Conservation (phyloP, 164 flowering plant genomes). For the Akebia trifoliata region DNA sequence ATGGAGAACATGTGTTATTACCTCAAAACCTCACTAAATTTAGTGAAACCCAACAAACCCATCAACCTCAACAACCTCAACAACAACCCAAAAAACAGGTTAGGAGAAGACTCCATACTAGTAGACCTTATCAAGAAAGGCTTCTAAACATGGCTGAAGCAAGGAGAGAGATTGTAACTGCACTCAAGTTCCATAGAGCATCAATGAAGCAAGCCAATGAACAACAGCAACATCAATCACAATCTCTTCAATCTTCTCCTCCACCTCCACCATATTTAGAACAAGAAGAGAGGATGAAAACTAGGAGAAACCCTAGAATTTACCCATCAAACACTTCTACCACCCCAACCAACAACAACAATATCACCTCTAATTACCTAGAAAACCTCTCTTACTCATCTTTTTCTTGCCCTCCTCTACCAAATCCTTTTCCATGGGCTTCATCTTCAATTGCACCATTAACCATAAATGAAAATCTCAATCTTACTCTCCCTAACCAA, state of each 20-base stretch:
- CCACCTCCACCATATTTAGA: conserved; percentile 26
- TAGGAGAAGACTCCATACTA: conserved; percentile 79
- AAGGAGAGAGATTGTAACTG: conserved; percentile 75
- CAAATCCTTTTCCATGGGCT: conserved; percentile 28
- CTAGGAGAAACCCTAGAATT: conserved; percentile 43
- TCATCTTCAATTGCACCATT: conserved; percentile 29
- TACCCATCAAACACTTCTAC: conserved; percentile 32
- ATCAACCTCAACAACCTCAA: conserved; percentile 30
- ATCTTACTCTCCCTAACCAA: conserved; percentile 65
- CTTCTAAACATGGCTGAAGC: conserved; percentile 95
- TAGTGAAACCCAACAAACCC: conserved; percentile 28
- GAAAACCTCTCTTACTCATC: conserved; percentile 28
- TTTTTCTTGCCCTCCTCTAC: conserved; percentile 18
- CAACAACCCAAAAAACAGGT: conserved; percentile 70
- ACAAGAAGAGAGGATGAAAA: conserved; percentile 31
- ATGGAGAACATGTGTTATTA: conserved; percentile 24
- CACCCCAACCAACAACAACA: conserved; percentile 7
- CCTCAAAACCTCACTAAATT: conserved; percentile 26
- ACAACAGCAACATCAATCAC: conserved; percentile 35
- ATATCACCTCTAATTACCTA: conserved; percentile 17
- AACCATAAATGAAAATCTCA: conserved; percentile 33
- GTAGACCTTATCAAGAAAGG: conserved; percentile 84
- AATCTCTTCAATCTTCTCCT: conserved; percentile 14
- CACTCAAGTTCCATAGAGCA: conserved; percentile 83
- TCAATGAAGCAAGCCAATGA: conserved; percentile 75